Conservation (phyloP, 352 stramenopile species). For the Phytophthora rubi region DNA sequence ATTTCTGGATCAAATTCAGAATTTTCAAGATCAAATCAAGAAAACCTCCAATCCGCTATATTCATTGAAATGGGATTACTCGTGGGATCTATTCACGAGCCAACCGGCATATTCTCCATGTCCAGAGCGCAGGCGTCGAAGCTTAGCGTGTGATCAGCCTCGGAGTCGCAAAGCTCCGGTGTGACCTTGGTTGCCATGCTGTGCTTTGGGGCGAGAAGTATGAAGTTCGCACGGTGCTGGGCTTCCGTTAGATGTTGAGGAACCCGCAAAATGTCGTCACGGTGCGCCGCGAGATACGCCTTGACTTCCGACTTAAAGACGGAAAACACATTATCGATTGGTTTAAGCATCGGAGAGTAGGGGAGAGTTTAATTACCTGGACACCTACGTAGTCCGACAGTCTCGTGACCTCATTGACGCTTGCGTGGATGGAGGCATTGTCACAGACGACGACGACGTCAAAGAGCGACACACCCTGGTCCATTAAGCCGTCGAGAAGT, state of each 20-base stretch:
- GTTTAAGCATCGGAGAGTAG: background rate
- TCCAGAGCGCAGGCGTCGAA: too few species aligned
- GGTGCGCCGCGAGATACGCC: too few species aligned
- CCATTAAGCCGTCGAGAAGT: background rate
- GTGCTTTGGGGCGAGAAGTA: background rate
- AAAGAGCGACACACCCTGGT: background rate
- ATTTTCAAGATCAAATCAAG: background rate
- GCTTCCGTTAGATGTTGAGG: background rate
- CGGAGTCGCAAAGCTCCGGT: background rate
- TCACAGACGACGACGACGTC: background rate
- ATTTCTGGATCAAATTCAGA: background rate
- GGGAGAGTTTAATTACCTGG: background rate
- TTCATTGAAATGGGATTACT: too few species aligned
- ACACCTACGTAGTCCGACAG: background rate
- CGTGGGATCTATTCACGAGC: too few species aligned
- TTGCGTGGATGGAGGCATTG: background rate
- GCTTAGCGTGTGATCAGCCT: background rate
- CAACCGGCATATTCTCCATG: too few species aligned
- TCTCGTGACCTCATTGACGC: background rate
- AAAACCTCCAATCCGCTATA: background rate
- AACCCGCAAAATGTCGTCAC: too few species aligned
- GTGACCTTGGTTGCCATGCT: background rate
- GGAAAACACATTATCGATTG: background rate
- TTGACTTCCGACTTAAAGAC: background rate
- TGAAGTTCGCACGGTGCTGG: background rate